phyloP scores from a whole-genome alignment of 106 monocot species.

The Narthecium ossifragum region DNA sequence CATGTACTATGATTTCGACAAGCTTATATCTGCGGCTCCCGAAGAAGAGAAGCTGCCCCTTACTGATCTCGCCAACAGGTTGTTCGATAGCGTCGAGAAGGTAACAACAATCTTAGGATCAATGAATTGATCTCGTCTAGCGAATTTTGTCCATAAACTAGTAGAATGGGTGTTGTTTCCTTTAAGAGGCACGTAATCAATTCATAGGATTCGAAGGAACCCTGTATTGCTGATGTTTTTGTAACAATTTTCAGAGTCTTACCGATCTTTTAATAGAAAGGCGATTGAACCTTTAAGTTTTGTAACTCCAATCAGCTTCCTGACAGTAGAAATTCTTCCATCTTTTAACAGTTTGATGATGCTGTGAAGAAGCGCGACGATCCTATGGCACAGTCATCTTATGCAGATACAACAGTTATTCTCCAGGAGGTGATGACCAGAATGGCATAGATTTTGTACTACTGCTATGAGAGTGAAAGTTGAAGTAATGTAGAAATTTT shows the following conservation, averaged over 20 bases:
- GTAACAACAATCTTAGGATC: no score
- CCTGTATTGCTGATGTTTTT: no score
- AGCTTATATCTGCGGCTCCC: conserved; percentile 42
- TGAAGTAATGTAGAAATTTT: neutral
- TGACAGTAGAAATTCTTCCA: neutral
- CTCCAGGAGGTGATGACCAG: conserved; percentile 46
- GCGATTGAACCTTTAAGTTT: neutral
- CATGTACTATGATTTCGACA: conserved; percentile 77
- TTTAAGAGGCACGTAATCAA: no score
- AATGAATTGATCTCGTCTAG: no score
- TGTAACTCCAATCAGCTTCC: neutral
- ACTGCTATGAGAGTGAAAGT: neutral
- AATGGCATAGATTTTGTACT: conserved; percentile 55
- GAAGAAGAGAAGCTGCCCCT: conserved; percentile 33
- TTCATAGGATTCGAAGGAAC: no score
- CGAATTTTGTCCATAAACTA: no score
- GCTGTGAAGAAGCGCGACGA: conserved; percentile 32
- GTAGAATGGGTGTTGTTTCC: no score
- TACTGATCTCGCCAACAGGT: conserved; percentile 35
- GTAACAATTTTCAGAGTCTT: neutral
- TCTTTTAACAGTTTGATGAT: conserved; percentile 30
- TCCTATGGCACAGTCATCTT: conserved; percentile 17
- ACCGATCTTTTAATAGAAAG: neutral
- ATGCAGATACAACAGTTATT: conserved; percentile 27
- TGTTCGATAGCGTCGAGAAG: conserved; percentile 57